Base-by-base conservation (phyloP, 805 yeast genomes). In the Nakazawaea molendinolei region DNA sequence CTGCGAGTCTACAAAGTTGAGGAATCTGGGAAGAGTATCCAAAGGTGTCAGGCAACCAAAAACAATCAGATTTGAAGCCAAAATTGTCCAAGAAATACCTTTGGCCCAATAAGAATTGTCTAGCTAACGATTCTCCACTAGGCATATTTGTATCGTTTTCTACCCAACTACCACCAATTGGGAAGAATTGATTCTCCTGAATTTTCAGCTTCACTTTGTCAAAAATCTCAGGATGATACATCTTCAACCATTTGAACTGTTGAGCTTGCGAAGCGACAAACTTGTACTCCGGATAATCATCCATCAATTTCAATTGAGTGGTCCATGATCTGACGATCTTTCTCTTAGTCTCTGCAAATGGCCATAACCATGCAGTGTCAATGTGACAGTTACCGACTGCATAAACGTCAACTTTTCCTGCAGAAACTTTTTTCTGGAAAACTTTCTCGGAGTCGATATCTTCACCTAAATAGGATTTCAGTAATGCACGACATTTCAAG, bases 341-440 rank as follows among this genome's bases (percentile, higher is more conserved):
- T 35, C 97, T 74, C 48, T 84, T 80, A 1, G 97, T 86, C 55
- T 92, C 97, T 3, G 95, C 97, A 65, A 82, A 90, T n/a, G 97
- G 97, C 98, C 98, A 90, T 40, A 87, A 67, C 98, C 98, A 90
- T 12, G 97, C 97, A 13, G 97, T 90, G 52, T 90, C 98, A 48
- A 89, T 89, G 56, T 89, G 97, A 56, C 97, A 92, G 55, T 92
- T 85, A 28, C 98, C 98, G 45, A 92, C 71, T 7, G 85, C 95
- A 56, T 65, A 81, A 8, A 89, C 95, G 39, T 80, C 78, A 40
- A 73, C 58, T 40, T 53, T 58, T 21, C 51, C 47, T 41, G 47
- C 63, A 28, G 50, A 58, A 48, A 37, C 52, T 36, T 39, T 62
- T 20, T 67, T 63, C 42, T 69, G 67, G 46, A 66, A 79, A 1